Conservation (phyloP, 2,329 filamentous ascomycete species). For the Seiridium unicorne region DNA sequence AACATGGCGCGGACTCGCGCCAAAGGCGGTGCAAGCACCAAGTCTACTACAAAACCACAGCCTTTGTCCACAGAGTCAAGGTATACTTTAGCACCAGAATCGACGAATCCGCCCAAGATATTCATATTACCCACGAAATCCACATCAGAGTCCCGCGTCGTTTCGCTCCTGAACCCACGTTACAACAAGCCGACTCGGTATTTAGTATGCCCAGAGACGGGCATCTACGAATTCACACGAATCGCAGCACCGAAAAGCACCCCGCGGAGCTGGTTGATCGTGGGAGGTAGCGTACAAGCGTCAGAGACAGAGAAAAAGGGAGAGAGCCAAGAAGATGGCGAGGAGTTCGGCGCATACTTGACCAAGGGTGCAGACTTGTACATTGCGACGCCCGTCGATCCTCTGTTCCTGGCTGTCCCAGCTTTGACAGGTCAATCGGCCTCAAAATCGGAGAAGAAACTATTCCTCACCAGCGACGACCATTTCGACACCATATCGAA, state of each 20-base stretch:
- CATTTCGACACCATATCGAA: slow-evolving; percentile 63
- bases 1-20: slow-evolving; percentile 49
- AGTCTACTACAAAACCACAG: slow-evolving; percentile 22
- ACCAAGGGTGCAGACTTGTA: slow-evolving; percentile 72
- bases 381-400: slow-evolving; percentile 80
- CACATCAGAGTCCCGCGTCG: slow-evolving; percentile 52
- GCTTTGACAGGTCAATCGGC: slow-evolving; percentile 50
- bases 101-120: slow-evolving; percentile 47
- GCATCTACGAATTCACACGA: slow-evolving; percentile 64
- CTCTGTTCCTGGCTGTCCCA: slow-evolving; percentile 80
- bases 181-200: slow-evolving; percentile 55
- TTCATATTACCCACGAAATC: slow-evolving; percentile 61
- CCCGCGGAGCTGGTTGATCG: slow-evolving; percentile 63
- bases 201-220: slow-evolving; percentile 59
- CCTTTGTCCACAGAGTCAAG: slow-evolving; percentile 30
- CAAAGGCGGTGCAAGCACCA: slow-evolving; percentile 30
- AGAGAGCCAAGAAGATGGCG: slow-evolving; percentile 10
- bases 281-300: slow-evolving; percentile 20
- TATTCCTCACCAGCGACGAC: slow-evolving; percentile 70
- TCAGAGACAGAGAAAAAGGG: slow-evolving; percentile 15
- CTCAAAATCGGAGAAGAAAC: slow-evolving; percentile 52
- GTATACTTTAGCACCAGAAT: slow-evolving; percentile 38
- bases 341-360: slow-evolving; percentile 37
- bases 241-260: slow-evolving; percentile 50
- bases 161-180: slow-evolving; percentile 60